Base-by-base conservation (phyloP, 208 protist species). In the Acanthamoeba triangularis region DNA sequence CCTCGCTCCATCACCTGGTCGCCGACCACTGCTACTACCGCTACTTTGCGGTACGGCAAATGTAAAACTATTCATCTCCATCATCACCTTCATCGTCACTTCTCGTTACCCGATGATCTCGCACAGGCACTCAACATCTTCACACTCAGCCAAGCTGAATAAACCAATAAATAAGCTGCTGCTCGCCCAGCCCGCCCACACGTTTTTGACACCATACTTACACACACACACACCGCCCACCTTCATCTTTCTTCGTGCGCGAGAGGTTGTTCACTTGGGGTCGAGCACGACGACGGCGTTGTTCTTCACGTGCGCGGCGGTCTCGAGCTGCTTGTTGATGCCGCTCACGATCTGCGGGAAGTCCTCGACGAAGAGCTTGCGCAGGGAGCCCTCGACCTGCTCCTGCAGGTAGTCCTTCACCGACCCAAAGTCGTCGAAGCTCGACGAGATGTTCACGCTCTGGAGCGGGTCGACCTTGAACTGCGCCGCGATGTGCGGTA, bases 331-430 rank as follows among this genome's bases (percentile, higher is more conserved):
- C 59, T 74, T 74, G 85, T 92, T 92, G 85, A 92, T 67, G 35
- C 63, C 63, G 59, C 44, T 54, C 37, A 92, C 44, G 85, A 92
- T 41, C 37, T 76, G 59, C 16, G 85, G 85, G 59, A 92, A 74
- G 85, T 92, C 85, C 59, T 92, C 59, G 35, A 92, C 63, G 23
- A 92, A 92, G 56, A 92, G 63, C 35, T 92, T 67, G n/a, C 85
- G 85, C 23, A 92, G 59, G 18, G 63, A 92, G 59, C 85, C 85
- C 85, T 92, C 85, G n/a, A 92, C 85, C 44, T 92, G 33, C 23
- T 67, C 35, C 59, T 92, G 85, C 11, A 92, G 85, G 85, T 92
- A 92, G 23, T 92, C 85, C 85, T 74, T 92, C n/a, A 92, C 85
- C 37, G 85, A 92, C 35, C 85, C 63, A 41, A 92, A 92, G 28